Evolutionary conservation across 1,284 basidiomycete genomes (phyloP).

Genomic region (Amylostereum areolatum): DNA sequence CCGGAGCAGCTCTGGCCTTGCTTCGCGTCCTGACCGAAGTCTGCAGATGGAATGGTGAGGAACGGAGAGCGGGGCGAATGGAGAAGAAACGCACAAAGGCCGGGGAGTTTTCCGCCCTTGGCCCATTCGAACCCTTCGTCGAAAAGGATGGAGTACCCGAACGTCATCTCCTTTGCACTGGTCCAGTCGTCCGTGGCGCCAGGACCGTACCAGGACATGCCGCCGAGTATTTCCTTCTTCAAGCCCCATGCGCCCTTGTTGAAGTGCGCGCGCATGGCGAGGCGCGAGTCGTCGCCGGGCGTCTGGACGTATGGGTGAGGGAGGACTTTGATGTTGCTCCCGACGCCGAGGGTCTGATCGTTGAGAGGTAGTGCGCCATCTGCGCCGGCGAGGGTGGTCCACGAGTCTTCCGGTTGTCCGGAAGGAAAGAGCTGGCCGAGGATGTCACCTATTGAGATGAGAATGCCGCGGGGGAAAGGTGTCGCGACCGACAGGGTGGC

Average conservation of each 20-base stretch:
- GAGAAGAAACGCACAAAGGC: constrained; percentile 38
- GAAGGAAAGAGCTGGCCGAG: no score
- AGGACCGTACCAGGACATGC: constrained; percentile 55
- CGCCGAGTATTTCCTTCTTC: constrained; percentile 43
- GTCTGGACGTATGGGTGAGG: constrained; percentile 33
- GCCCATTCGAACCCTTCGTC: constrained; percentile 38
- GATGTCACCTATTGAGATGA: no score
- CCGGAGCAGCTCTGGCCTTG: constrained; percentile 45
- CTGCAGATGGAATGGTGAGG: constrained; percentile 19
- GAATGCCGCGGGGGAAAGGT: constrained; percentile 15
- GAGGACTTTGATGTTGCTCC: constrained; percentile 25
- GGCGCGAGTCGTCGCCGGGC: constrained; percentile 34
- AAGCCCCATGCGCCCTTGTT: constrained; percentile 55
- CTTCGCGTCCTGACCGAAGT: constrained; percentile 42
- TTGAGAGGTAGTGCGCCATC: constrained; percentile 26
- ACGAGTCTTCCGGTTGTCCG: no score
- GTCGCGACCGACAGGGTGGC: constrained; percentile 26
- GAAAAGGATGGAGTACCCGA: constrained; percentile 54
- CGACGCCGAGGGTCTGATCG: constrained; percentile 33
- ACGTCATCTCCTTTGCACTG: constrained; percentile 37
- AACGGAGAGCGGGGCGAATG: neutral
- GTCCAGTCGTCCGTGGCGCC: constrained; percentile 36
- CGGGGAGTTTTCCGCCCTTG: constrained; percentile 50
- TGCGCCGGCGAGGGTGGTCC: constrained; percentile 3
- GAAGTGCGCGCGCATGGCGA: constrained; percentile 46